Evolutionary conservation across 2,329 filamentous ascomycete species (phyloP).

Genomic region (Monilinia laxa): DNA sequence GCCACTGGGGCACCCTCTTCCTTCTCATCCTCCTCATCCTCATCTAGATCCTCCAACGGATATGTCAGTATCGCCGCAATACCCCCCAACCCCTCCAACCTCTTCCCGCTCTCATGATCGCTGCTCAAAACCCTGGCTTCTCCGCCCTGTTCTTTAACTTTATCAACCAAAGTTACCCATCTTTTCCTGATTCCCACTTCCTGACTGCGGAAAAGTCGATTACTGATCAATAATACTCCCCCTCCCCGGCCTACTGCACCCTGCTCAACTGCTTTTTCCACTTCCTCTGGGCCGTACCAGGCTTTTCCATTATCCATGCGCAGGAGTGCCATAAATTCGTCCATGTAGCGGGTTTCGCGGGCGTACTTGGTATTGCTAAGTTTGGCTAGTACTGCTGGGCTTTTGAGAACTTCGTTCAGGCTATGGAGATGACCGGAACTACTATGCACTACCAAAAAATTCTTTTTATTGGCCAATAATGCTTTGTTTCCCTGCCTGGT

Average conservation of each 20-base stretch:
- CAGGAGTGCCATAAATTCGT: conserved; percentile 75
- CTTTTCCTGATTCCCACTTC: conserved; percentile 72
- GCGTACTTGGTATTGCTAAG: conserved; percentile 87
- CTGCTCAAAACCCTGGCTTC: conserved; percentile 88
- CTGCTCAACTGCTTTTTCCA: conserved; percentile 78
- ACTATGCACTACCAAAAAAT: conserved; percentile 73
- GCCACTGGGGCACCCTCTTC: background rate
- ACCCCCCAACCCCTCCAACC: conserved; percentile 78
- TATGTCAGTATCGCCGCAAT: conserved; percentile 91
- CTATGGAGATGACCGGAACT: conserved; percentile 85
- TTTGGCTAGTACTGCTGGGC: conserved; percentile 71
- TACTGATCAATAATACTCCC: conserved; percentile 81
- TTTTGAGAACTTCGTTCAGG: conserved; percentile 82
- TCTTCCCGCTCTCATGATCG: conserved; percentile 88
- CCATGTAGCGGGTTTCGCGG: conserved; percentile 79
- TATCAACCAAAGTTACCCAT: conserved; percentile 84
- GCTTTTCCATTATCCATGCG: conserved; percentile 83
- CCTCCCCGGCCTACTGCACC: conserved; percentile 87
- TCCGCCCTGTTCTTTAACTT: conserved; percentile 81
- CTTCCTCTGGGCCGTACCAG: conserved; percentile 84
- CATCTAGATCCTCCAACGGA: conserved; percentile 77
- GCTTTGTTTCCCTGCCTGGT: conserved; percentile 63
- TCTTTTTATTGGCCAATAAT: conserved; percentile 61
- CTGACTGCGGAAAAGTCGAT: conserved; percentile 81
- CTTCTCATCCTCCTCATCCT: conserved; percentile 51